Evolutionary conservation across 2,329 filamentous ascomycete genomes (phyloP), one percentile per base, ranked within the genome.

Genomic region (Fonsecaea nubica): DNA sequence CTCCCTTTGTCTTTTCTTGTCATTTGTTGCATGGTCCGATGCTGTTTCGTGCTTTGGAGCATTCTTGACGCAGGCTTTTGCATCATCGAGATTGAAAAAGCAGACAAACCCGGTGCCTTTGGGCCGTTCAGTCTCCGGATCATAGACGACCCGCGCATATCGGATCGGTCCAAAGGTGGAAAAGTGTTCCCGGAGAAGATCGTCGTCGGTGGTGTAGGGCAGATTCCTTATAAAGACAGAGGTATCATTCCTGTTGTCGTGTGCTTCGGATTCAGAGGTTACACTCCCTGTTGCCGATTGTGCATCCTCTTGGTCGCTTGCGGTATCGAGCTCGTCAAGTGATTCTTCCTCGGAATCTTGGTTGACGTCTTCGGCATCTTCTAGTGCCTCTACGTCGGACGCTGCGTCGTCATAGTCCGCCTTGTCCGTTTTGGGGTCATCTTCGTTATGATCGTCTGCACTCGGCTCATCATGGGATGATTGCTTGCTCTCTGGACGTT

Each of bases 71-170:
- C 95, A 98, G 21, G 83, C 78, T 75, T 89, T 88, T 71, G 90
- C 92, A 75, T 97, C 92, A 21, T 90, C 87, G 42, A 84, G 81
- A 58, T 90, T 89, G 79, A 89, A 90, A 80, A 99, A 99, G 80
- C 92, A 96, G 35, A 98, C 94, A 75, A 99, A 99, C 3, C 90
- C 95, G 36, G 94, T 98, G 32, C 95, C 95, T 56, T 91, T 92
- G 1, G 95, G 92, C 59, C 92, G 89, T 72, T 93, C 93, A 0
- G 92, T 97, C 30, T 88, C 87, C 55, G 85, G 89, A 76, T 99
- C 94, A 76, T 96, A 86, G 42, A 99, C 96, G 9, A 97, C 89
- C 71, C 96, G 87, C 4, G 94, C 95, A 77, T 98, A 99, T 42
- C 93, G 87, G 45, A 97, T 83, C n/a, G 85, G 86, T 32, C 95